Evolutionary conservation across 2,329 filamentous ascomycete genomes (phyloP).

Genomic region (Thielaviopsis musarum): DNA sequence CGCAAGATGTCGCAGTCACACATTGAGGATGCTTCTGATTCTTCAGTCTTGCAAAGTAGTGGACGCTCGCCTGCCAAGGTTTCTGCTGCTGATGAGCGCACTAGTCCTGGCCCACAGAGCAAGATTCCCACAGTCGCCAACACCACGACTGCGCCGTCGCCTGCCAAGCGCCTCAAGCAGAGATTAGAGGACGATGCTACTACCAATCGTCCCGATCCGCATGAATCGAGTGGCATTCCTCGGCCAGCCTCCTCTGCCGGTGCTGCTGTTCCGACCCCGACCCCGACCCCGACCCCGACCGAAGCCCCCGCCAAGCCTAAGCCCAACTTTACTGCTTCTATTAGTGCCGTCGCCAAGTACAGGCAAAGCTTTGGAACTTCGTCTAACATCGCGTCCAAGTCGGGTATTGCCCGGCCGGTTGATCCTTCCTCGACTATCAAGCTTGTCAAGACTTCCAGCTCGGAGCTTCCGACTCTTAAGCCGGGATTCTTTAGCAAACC

Average conservation of each 20-base stretch:
- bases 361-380: conserved; percentile 15
- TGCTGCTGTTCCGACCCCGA: conserved; percentile 12
- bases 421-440: conserved; percentile 16
- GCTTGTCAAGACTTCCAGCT: conserved; percentile 31
- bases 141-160: conserved; percentile 17
- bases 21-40: neutral
- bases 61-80: conserved; percentile 34
- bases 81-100: conserved; percentile 15
- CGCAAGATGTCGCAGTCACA: conserved; percentile 13
- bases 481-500: neutral
- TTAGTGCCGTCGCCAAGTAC: neutral
- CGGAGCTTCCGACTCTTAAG: conserved; percentile 14
- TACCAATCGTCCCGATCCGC: conserved; percentile 41
- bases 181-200: conserved; percentile 52
- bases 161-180: conserved; percentile 57
- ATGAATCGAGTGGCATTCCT: conserved; percentile 32
- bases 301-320: conserved; percentile 7
- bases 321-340: neutral
- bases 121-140: conserved; percentile 12
- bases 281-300: conserved; percentile 16
- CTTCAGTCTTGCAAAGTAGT: neutral
- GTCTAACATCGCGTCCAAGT: conserved; percentile 29
- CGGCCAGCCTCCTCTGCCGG: conserved; percentile 19
- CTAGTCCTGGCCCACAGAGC: conserved; percentile 1
- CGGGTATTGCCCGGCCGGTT: conserved; percentile 58